Conservation (phyloP, 352 stramenopile genomes). For the Pythium apleroticum region DNA sequence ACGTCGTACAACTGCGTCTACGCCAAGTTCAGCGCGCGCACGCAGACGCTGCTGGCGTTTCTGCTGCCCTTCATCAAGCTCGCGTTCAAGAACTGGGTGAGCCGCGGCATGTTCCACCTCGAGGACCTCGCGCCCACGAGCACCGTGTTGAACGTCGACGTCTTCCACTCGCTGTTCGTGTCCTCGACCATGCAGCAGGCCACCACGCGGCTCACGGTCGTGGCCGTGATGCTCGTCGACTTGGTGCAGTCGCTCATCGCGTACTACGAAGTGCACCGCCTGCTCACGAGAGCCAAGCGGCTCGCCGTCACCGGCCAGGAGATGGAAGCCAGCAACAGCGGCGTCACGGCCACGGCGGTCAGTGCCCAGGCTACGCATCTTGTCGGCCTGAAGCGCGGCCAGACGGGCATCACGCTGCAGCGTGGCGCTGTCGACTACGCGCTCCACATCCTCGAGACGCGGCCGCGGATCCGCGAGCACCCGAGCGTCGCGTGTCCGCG, state of each 20-base stretch:
- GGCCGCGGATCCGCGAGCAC: neutral
- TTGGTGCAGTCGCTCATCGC: slow-evolving; percentile 6
- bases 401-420: neutral
- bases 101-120: slow-evolving; percentile 5
- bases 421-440: neutral
- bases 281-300: neutral
- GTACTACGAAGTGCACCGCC: slow-evolving; percentile 9
- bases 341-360: neutral
- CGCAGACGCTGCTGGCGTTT: slow-evolving; percentile 6
- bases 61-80: slow-evolving; percentile 1
- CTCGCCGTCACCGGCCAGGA: neutral
- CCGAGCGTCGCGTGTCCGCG: neutral
- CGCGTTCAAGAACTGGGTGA: slow-evolving; percentile 6
- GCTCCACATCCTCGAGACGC: slow-evolving; percentile 1
- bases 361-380: neutral
- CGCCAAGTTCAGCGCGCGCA: neutral
- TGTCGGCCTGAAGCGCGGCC: neutral
- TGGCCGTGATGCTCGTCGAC: slow-evolving; percentile 8
- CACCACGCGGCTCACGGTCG: slow-evolving; percentile 13
- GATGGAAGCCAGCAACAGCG: neutral
- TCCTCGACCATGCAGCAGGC: slow-evolving; percentile 35
- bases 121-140: slow-evolving; percentile 21
- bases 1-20: slow-evolving; percentile 5
- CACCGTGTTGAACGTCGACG: slow-evolving; percentile 32
- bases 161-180: slow-evolving; percentile 31